Evolutionary conservation across 129 eudicot genomes (phyloP), one percentile per base, ranked within the genome.

Genomic region (Flaveria bidentis): DNA sequence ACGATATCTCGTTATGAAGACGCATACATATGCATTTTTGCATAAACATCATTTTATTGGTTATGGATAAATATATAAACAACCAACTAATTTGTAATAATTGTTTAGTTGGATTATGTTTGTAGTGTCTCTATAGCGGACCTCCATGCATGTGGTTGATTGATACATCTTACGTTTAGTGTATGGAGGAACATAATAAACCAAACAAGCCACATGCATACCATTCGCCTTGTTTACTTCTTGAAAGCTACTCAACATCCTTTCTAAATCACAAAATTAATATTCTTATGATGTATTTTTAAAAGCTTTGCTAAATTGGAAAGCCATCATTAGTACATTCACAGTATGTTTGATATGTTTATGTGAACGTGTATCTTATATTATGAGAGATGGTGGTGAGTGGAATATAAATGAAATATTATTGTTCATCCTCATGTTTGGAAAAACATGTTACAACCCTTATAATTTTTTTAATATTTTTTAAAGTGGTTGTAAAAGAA

Each of bases 191-290:
- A 65, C 22, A 65, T 17, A 15, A 36, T 15, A 39, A 66, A 36
- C n/a, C 51, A 66, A 66, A 39, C 50, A 7, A 14, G 30, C 28
- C 71, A 66, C 71, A 66, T 66, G 71, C 71, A 66, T 66, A 10
- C 2, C 71, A 66, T 66, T 66, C 39, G 51, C 71, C 50, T 15
- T 66, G 50, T 66, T 66, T 42, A 41, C 17, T 39, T 66, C 50
- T 36, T 66, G 71, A 39, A 66, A 66, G 71, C 71, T 66, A 66
- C 71, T 10, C 41, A 30, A 39, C 50, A 66, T 41, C 71, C 71
- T 66, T 66, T 66, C 71, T 66, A 39, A 66, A 66, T 39, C 71
- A 66, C 50, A 66, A 14, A 2, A 17, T 66, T 66, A 66, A 39
- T n/a, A 9, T 9, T 17, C 2, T 66, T 18, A 17, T 41, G 15